Evolutionary conservation across 208 protist genomes (phyloP), one percentile per base, ranked within the genome.

Genomic region (Leishmania guyanensis): DNA sequence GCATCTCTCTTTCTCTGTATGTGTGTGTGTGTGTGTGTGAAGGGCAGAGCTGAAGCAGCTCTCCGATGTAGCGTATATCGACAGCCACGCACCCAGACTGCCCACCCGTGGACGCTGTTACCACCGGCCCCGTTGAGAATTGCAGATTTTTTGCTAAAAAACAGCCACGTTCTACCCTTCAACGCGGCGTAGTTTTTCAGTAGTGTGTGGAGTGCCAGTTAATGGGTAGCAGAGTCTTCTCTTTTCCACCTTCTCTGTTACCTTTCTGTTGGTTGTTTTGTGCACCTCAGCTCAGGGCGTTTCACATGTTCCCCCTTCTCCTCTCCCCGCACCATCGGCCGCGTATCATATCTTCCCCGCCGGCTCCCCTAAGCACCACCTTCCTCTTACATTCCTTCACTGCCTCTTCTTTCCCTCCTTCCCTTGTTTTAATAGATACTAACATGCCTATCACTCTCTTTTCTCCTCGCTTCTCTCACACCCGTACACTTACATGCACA

Each of bases 301-400:
- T 73, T 17, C 2, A 17, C 12, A 20, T 54, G 48, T 43, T 16
- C 46, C 17, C 76, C 12, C 20, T 1, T 54, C 4, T 53, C 14
- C 8, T 78, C 29, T 75, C 5, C 70, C 43, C 22, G 8, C 17
- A 20, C 29, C 3, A 9, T 58, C 43, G 10, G 51, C 43, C 43
- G 70, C 16, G 8, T 58, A 5, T 6, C 70, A 5, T 51, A 26
- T 14, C 33, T 33, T 17, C 14, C 33, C 70, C 29, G 26, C 51
- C 43, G 5, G 9, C 43, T 53, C 43, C 29, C 29, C 64, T 4
- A 10, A 50, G 76, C 62, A 48, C 43, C 75, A 53, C 65, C n/a
- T 68, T 79, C 71, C 60, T 29, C n/a, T 82, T 72, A 56, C 60
- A 54, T 86, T 58, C 62, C 66, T 79, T 80, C 48, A 26, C 80